Evolutionary conservation across 768 basidiomycete genomes (phyloP).

Genomic region (Brasilioporus rufonigricans): DNA sequence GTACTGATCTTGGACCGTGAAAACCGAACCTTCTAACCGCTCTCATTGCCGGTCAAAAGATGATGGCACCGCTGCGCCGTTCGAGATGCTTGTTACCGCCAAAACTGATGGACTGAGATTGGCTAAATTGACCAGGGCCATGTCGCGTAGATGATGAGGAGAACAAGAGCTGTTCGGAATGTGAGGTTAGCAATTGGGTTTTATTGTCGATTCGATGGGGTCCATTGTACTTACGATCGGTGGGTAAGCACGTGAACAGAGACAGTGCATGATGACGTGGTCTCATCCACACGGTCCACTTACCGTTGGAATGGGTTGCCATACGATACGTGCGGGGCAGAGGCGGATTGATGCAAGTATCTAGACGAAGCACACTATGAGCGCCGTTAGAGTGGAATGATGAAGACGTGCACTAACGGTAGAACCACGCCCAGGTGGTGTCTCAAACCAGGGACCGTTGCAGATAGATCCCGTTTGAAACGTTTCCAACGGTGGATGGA

Average conservation of each 20-base stretch:
- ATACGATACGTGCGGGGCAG: constrained; percentile 5
- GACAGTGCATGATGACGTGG: constrained; percentile 1
- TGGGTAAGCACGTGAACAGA: constrained; percentile 11
- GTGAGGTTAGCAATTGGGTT: neutral
- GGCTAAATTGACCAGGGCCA: constrained; percentile 5
- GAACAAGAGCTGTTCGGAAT: neutral
- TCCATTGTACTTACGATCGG: neutral
- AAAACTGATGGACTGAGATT: neutral
- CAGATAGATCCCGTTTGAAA: neutral
- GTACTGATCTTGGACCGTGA: constrained; percentile 4
- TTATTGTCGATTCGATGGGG: neutral
- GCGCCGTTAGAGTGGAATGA: constrained; percentile 6
- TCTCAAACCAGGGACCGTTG: neutral
- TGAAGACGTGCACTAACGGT: neutral
- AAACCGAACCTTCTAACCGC: neutral
- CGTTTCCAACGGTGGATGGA: neutral
- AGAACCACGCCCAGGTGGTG: neutral
- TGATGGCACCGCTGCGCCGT: constrained; percentile 1
- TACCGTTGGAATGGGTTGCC: neutral
- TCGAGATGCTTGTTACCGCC: neutral
- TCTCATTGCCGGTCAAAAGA: constrained; percentile 7
- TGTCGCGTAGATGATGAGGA: constrained; percentile 11
- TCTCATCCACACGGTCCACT: neutral
- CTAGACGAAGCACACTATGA: neutral
- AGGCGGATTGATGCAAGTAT: constrained; percentile 1